These are phyloP conservation scores for Euphorbia corollata DNA, from an alignment of 441 rosid genomes.

Conservation along the genomic window DNA sequence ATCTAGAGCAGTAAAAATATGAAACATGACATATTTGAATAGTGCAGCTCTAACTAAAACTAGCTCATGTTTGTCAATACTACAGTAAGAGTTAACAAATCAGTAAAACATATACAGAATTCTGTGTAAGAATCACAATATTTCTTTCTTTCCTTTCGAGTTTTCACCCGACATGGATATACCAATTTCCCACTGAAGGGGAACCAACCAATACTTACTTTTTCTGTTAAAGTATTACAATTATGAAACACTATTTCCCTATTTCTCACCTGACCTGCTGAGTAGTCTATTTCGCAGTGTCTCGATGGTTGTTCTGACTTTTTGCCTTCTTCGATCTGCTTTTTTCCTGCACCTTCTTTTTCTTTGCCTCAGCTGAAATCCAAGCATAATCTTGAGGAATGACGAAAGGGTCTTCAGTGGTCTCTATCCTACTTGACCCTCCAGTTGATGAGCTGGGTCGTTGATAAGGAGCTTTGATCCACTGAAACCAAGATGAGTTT, in stretches of 20 bases:
- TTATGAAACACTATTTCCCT: conserved; percentile 31
- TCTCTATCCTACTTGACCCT: conserved; percentile 50
- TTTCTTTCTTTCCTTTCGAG: conserved; percentile 15
- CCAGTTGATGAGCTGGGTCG: conserved; percentile 47
- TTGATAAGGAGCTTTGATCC: conserved; percentile 82
- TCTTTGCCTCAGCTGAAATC: conserved; percentile 91
- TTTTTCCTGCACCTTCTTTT: conserved; percentile 90
- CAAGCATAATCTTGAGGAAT: conserved; percentile 77
- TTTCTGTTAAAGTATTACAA: conserved; percentile 20
- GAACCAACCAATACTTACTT: conserved; percentile 18
- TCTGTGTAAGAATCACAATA: conserved; percentile 33
- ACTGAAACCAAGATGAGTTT: conserved; percentile 89
- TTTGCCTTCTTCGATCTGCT: conserved; percentile 69
- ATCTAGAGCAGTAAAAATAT: background rate
- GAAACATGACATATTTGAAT: background rate
- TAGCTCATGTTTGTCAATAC: conserved; percentile 19
- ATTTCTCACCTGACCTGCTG: conserved; percentile 21
- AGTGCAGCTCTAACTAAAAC: conserved; percentile 4
- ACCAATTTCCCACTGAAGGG: conserved; percentile 25
- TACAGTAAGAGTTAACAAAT: conserved; percentile 15
- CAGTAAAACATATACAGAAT: conserved; percentile 7
- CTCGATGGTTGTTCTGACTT: conserved; percentile 34
- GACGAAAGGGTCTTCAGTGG: conserved; percentile 65
- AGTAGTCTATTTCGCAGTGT: background rate
- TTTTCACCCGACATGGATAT: conserved; percentile 31